Percentiles rank a stretch among this genome's conserved stretches.
Evolutionary conservation across 2,329 filamentous ascomycete species (phyloP).

Genomic region (Sporothrix brasiliensis): DNA sequence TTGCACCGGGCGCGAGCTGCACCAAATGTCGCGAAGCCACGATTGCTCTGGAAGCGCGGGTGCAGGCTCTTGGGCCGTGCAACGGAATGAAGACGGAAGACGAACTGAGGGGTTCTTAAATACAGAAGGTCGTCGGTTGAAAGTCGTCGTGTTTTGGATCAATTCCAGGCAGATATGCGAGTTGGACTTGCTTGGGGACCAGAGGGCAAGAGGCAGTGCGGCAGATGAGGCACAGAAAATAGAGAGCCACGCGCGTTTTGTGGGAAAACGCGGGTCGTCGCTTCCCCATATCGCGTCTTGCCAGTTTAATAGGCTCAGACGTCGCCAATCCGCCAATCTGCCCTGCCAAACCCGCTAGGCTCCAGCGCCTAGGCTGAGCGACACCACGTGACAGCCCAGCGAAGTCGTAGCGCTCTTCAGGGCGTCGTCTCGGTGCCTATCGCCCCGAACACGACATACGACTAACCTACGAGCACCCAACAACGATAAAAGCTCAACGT

Average conservation of each 20-base stretch:
- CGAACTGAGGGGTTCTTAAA: neutral
- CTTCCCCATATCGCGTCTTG: conserved; percentile 25
- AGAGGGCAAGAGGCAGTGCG: neutral
- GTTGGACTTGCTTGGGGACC: neutral
- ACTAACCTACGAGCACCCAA: neutral
- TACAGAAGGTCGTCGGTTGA: neutral
- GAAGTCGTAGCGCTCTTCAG: neutral
- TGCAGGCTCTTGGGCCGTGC: neutral
- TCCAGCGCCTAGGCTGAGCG: conserved; percentile 17
- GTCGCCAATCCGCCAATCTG: neutral
- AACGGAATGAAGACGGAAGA: neutral
- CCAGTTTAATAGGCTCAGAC: conserved; percentile 25
- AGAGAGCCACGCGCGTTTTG: conserved; percentile 29
- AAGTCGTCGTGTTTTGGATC: neutral
- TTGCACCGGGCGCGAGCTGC: conserved; percentile 28
- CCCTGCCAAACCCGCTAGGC: conserved; percentile 14
- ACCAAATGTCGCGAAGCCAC: conserved; percentile 33
- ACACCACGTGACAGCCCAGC: conserved; percentile 21
- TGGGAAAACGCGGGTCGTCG: conserved; percentile 26
- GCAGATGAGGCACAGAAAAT: conserved; percentile 3
- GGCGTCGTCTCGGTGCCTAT: conserved; percentile 16
- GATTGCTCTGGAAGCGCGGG: conserved; percentile 4
- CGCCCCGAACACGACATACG: conserved; percentile 9
- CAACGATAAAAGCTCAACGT: neutral
- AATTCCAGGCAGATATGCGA: conserved; percentile 22